Base-by-base conservation (phyloP, 495 filamentous ascomycete genomes). In the Penicillium lividum region DNA sequence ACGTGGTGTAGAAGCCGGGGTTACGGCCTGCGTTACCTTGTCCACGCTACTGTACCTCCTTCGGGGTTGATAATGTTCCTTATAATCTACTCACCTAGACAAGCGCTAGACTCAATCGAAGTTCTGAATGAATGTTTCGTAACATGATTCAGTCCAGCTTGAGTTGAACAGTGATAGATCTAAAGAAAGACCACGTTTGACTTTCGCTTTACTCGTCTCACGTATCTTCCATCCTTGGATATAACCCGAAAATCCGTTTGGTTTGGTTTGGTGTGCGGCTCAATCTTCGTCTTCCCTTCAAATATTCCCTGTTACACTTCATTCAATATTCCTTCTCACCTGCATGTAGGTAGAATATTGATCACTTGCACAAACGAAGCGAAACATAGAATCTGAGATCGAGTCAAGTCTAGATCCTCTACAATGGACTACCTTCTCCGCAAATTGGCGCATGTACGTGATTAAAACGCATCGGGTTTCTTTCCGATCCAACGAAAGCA, bases 401-500 rank as follows among this genome's bases (percentile, higher is more conserved):
- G 44, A 47, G 44, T 28, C 22, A 16, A 47, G 44, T 47, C 18
- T 22, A 3, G 9, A 28, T 8, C 31, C 8, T 38, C 7, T 38
- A 16, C 30, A 36, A 52, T 15, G 49, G 31, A 29, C 36, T 53
- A 29, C 59, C n/a, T 16, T 49, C 28, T 48, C 46, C 46, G 27
- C 25, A 30, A 62, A 29, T 46, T n/a, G 30, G 34, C 13, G 45
- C 42, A 53, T 40, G 42, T 18, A 56, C 25, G 42, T 47, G 53
- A 52, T 44, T 9, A 13, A n/a, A 43, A 51, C n/a, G 57, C 45
- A 36, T 16, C 53, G 40, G 51, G 47, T 43, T 42, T 1, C 2
- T 4, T 48, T 58, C 54, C 54, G 54, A 33, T 58, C 51, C 54
- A 64, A 49, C 28, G 46, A 53, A 34, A 31, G 62, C 43, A 65